Evolutionary conservation across 2,329 filamentous ascomycete genomes (phyloP), one percentile per base, ranked within the genome.

Genomic region (Alternaria burnsii): DNA sequence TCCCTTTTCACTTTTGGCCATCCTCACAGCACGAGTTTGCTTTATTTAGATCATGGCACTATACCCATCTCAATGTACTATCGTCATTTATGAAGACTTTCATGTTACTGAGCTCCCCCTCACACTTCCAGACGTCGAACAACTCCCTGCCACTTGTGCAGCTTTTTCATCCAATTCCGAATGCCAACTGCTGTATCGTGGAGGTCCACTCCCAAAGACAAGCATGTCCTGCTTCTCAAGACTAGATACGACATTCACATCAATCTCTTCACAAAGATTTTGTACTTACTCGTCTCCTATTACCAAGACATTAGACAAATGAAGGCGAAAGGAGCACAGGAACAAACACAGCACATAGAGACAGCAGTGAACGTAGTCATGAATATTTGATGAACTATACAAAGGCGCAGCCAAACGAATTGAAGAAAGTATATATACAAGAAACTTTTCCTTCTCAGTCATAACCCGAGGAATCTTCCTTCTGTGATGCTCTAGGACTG

Each of bases 51-150:
- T 51, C 22, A 59, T 57, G 58, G 58, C 58, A 61, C 48, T 61
- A 61, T 61, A 61, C 58, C 58, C 58, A 47, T 41, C 34, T 57
- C 53, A 57, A 43, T 52, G 47, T 44, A 44, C 18, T 30, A 46
- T 46, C 40, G 30, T 36, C 47, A 26, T n/a, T 24, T 36, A 36
- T 12, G 18, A 50, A 50, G 20, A 22, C 9, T 26, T 38, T 24
- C 20, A 6, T 50, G 14, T 38, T 26, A 11, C 1, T 20, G 36
- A 20, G 11, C 20, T 22, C 18, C 2, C 36, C 40, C 18, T 41
- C 11, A 14, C 40, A 41, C 18, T 41, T 10, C 18, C 10, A 5
- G 10, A 40, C n/a, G 36, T 41, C 2, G 40, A 22, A 20, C 5
- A 5, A 4, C 40, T 41, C 7, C 18, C 14, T 1, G 5, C 6